Evolutionary conservation across 768 basidiomycete genomes (phyloP), one percentile per base, ranked within the genome.

Genomic region (Auricularia sp.): DNA sequence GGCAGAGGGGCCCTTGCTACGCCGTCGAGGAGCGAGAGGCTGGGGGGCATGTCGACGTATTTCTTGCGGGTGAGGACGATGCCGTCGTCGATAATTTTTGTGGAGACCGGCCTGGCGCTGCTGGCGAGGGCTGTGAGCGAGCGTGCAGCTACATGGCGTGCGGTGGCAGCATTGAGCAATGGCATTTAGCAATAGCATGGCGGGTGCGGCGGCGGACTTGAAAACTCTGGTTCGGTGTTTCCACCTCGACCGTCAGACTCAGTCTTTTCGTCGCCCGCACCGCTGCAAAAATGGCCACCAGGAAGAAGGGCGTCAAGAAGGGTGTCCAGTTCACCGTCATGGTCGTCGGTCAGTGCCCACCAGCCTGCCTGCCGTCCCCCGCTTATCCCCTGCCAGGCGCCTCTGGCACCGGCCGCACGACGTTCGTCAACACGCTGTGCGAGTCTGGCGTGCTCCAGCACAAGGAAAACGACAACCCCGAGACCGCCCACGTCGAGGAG

Each of bases 401-500:
- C 65, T 97, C 94, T 77, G 96, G 96, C 56, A 96, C 94, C 62
- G 94, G 94, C 67, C 90, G 94, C 64, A 98, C 96, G 65, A 99
- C 96, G 64, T 98, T 99, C 72, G 93, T 99, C 74, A 99, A 99
- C 82, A 99, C 97, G 61, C 91, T 99, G 65, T 96, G 94, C 81
- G 96, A 99, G 80, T 88, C 89, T 42, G 91, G 94, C 70, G 93
- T 98, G 23, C 80, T 98, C 61, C 73, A 82, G 3, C 95, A 98
- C 82, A 93, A 94, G 77, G 80, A 91, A 61, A 86, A 84, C 66
- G 90, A 92, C 73, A 83, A 83, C 68, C 90, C 95, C 11, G 88
- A 90, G 70, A 83, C 84, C n/a, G 93, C 94, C 16, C 94, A 98
- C 74, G 82, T 93, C 65, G 97, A 98, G 74, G 88, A 93, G 72